These are phyloP conservation scores for Vigna trinervia DNA, from an alignment of 306 rosid species.

Conservation along the genomic window DNA sequence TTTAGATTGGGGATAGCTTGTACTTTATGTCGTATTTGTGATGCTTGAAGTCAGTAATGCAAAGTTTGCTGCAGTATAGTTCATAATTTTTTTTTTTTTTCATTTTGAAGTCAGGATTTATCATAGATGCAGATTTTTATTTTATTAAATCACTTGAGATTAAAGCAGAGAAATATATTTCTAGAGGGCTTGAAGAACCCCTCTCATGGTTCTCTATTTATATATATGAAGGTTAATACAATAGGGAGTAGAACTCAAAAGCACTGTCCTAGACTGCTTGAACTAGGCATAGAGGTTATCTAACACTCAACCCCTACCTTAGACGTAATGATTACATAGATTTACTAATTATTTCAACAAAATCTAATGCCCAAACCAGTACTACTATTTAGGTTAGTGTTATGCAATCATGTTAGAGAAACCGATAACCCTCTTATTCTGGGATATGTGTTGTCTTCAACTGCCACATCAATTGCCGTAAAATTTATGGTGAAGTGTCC, in stretches of 20 bases:
- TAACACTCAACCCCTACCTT: no score
- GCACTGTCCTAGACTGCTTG: no score
- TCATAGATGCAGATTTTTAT: background rate
- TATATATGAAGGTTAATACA: no score
- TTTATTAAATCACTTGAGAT: no score
- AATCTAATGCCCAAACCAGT: no score
- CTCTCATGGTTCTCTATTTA: no score
- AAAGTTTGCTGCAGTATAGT: background rate
- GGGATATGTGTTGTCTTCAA: background rate
- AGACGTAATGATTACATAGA: no score
- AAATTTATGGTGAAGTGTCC: background rate
- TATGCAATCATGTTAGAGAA: constrained; percentile 1
- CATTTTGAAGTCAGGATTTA: constrained; percentile 15
- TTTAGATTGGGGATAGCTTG: constrained; percentile 17
- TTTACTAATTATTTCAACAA: no score
- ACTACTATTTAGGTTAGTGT: constrained; percentile 1
- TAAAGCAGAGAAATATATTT: no score
- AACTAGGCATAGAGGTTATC: no score
- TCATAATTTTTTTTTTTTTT: background rate
- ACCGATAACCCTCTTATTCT: constrained; percentile 10
- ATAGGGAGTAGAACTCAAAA: no score
- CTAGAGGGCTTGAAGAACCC: no score
- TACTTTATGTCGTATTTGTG: constrained; percentile 31
- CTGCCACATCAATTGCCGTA: constrained; percentile 7
- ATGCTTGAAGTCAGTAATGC: constrained; percentile 9